These are phyloP conservation scores for Stachybotrys chlorohalonatus DNA, from an alignment of 2,329 filamentous ascomycete species.

Conservation along the genomic window DNA sequence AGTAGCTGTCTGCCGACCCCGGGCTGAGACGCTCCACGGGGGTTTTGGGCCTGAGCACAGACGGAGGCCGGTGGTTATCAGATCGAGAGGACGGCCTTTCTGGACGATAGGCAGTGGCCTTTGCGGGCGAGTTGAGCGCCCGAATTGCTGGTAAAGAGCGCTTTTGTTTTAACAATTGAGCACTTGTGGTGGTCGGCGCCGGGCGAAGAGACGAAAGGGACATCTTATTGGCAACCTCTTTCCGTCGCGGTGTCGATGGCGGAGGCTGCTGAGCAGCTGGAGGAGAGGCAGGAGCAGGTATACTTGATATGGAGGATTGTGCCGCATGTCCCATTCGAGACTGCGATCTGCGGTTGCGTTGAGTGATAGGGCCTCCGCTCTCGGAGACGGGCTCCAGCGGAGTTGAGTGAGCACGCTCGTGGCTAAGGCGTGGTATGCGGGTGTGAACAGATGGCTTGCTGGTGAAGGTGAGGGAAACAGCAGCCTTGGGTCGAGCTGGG, in stretches of 20 bases:
- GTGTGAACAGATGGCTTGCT: slow-evolving; percentile 61
- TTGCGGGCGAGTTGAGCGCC: slow-evolving; percentile 40
- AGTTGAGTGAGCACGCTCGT: slow-evolving; percentile 59
- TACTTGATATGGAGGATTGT: slow-evolving; percentile 58
- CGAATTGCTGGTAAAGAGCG: slow-evolving; percentile 54
- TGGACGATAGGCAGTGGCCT: slow-evolving; percentile 35
- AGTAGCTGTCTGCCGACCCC: slow-evolving; percentile 37
- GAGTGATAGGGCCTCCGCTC: slow-evolving; percentile 62
- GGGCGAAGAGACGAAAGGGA: slow-evolving; percentile 45
- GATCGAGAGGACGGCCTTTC: slow-evolving; percentile 53
- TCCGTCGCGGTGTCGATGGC: slow-evolving; percentile 51
- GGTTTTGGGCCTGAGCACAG: slow-evolving; percentile 56
- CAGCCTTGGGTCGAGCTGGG: slow-evolving; percentile 61
- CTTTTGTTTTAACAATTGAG: slow-evolving; percentile 57
- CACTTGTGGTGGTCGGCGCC: slow-evolving; percentile 56
- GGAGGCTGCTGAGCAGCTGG: slow-evolving; percentile 38
- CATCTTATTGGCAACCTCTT: slow-evolving; percentile 47
- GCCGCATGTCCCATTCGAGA: slow-evolving; percentile 61
- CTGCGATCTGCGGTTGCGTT: slow-evolving; percentile 52
- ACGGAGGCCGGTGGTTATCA: slow-evolving; percentile 40
- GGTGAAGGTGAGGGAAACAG: slow-evolving; percentile 85
- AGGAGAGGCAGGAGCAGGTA: slow-evolving; percentile 51
- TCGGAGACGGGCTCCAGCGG: slow-evolving; percentile 91
- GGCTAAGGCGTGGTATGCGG: slow-evolving; percentile 69
- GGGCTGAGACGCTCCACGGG: slow-evolving; percentile 54